Base-by-base conservation (phyloP, 805 yeast species). In the Starmerella roubikii region DNA sequence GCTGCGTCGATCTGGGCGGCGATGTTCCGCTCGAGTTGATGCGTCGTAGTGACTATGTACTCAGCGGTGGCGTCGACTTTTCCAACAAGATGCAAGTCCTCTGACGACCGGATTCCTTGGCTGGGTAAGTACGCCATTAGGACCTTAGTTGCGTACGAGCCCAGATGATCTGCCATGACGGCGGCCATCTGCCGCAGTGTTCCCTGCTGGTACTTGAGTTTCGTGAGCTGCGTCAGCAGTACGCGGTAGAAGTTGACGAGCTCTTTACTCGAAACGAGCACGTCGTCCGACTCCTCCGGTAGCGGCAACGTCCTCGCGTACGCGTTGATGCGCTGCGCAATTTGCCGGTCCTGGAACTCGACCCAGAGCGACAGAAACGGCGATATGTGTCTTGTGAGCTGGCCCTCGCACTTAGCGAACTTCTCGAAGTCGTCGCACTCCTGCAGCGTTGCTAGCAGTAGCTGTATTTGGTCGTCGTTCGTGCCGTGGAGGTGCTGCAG, bases 281-380 rank as follows among this genome's bases (percentile, higher is more conserved):
- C 86, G 26, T 68, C 66, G 37, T 64, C 64, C 16, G 65, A 60
- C 4, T 62, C 60, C n/a, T 55, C 49, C 17, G 57, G 65, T 44
- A 45, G 64, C 59, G 41, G 36, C 15, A 47, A 67, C 38, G 57
- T 44, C 35, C 32, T 74, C 71, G 41, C 78, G 58, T 44, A 73
- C 71, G 4, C 75, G 60, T 18, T 72, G 69, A 37, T 74, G 68
- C 49, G 45, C 15, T 19, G 38, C 30, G 70, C 68, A 48, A 88
- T 65, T 24, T 67, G 55, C 9, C 68, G 63, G 45, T 82, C 85
- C 59, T 91, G 97, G 52, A 83, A 80, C 16, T 74, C 74, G 10
- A 91, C 76, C 96, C 97, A 91, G 12, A 83, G 59, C 29, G 71
- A 71, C 34, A 91, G 64, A 54, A 79, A 83, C 1, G 96, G 95